These are phyloP conservation scores for Bonnemaisonia californica DNA, from an alignment of 31 red algal species.

Conservation along the genomic window DNA sequence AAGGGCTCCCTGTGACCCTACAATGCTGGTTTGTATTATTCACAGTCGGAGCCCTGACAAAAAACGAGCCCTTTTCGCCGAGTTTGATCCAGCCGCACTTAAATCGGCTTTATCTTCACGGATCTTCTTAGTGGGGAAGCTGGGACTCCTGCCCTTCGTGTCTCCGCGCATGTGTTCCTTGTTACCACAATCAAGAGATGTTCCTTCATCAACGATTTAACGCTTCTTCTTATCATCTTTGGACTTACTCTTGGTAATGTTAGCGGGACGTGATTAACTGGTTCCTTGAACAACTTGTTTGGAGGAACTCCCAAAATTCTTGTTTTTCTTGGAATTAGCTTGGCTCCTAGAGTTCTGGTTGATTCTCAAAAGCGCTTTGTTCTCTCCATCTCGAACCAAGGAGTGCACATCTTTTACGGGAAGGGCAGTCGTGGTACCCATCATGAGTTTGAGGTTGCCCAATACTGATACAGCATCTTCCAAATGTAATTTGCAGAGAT, in stretches of 20 bases:
- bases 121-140: not conserved
- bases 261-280: too few relatives aligned
- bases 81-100: not conserved
- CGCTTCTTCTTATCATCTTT: too few relatives aligned
- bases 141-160: constrained; percentile 11
- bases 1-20: not conserved
- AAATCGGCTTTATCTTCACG: too few relatives aligned
- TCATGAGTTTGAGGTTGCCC: constrained; percentile 3
- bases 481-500: constrained; percentile 21
- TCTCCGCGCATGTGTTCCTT: constrained; percentile 9
- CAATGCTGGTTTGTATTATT: not conserved
- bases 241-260: too few relatives aligned
- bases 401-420: constrained; percentile 22
- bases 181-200: too few relatives aligned
- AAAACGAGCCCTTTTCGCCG: not conserved
- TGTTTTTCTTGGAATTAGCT: too few relatives aligned
- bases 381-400: constrained; percentile 11
- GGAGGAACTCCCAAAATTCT: too few relatives aligned
- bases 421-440: not conserved
- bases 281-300: too few relatives aligned
- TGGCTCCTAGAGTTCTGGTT: too few relatives aligned
- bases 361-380: too few relatives aligned
- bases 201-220: too few relatives aligned
- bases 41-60: not conserved
- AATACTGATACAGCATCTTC: constrained; percentile 23